Percentiles rank a stretch among this genome's conserved stretches.
phyloP scores from a whole-genome alignment of 345 rosid species.

The Pelargonium nanum region DNA sequence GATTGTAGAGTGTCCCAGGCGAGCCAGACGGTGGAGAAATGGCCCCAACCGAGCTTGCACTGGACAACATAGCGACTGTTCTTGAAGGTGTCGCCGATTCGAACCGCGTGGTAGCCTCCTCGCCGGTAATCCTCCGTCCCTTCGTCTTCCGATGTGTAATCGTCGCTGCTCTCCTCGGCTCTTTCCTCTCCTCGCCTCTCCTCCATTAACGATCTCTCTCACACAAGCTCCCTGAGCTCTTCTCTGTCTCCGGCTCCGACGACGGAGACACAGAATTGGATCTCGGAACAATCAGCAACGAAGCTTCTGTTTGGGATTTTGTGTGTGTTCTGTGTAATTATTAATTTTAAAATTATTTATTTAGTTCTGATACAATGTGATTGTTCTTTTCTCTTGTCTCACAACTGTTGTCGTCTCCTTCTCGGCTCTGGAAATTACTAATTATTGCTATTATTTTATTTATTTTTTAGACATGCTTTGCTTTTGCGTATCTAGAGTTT shows the following conservation, averaged over 20 bases:
- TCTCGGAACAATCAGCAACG: neutral
- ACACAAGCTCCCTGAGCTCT: neutral
- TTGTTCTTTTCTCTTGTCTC: neutral
- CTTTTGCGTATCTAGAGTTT: too few relatives aligned
- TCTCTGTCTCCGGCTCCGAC: conserved; percentile 2
- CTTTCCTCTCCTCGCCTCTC: conserved; percentile 28
- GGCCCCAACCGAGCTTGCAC: conserved; percentile 73
- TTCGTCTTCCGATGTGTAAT: conserved; percentile 61
- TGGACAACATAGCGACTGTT: conserved; percentile 57
- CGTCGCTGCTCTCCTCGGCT: conserved; percentile 45
- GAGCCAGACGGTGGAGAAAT: conserved; percentile 83
- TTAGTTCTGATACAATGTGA: neutral
- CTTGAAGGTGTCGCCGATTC: conserved; percentile 52
- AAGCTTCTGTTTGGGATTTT: neutral
- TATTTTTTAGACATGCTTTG: too few relatives aligned
- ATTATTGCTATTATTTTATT: too few relatives aligned
- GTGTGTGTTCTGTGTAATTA: too few relatives aligned
- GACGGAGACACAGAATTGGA: neutral
- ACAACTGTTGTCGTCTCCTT: too few relatives aligned
- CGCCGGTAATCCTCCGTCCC: conserved; percentile 65
- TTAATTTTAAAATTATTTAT: too few relatives aligned
- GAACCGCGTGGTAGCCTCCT: conserved; percentile 67
- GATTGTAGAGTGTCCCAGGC: conserved; percentile 52
- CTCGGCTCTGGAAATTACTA: too few relatives aligned
- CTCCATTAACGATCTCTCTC: conserved; percentile 15